A percentile compares a stretch with the other conserved stretches of the same genome.
Conservation (phyloP, 2,329 filamentous ascomycete genomes). For the Penicillium expansum region DNA sequence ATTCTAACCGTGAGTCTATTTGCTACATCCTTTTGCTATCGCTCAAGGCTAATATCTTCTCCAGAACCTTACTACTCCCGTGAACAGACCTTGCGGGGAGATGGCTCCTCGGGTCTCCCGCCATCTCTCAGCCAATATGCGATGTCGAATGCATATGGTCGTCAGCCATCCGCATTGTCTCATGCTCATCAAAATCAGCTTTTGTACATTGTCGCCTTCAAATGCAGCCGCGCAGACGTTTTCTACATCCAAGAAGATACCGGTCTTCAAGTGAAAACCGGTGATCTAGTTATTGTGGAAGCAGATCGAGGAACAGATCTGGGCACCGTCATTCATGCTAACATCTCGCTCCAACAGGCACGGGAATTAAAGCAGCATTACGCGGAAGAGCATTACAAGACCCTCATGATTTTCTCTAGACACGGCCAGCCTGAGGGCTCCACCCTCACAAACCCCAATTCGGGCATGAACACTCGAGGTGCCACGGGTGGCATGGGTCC, state of each 20-base stretch:
- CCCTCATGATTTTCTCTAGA: conserved; percentile 98
- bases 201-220: conserved; percentile 86
- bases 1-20: conserved; percentile 35
- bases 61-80: conserved; percentile 47
- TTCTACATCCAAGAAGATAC: conserved; percentile 97
- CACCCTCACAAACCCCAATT: conserved; percentile 44
- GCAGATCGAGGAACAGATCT: conserved; percentile 94
- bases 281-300: conserved; percentile 95
- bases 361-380: conserved; percentile 89
- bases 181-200: conserved; percentile 44
- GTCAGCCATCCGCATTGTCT: conserved; percentile 36
- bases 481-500: conserved; percentile 77
- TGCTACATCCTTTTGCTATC: conserved; percentile 35
- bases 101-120: conserved; percentile 35
- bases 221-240: conserved; percentile 89
- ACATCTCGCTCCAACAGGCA: conserved; percentile 82
- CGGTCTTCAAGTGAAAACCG: conserved; percentile 81
- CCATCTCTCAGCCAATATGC: conserved; percentile 42
- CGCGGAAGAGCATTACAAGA: conserved; percentile 93
- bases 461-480: conserved; percentile 63
- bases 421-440: conserved; percentile 55
- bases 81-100: conserved; percentile 38
- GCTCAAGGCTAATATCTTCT: conserved; percentile 36
- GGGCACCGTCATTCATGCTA: conserved; percentile 84
- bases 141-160: conserved; percentile 39